phyloP scores from a whole-genome alignment of 305 asterid genomes.

The Solanum aculeatissimum region DNA sequence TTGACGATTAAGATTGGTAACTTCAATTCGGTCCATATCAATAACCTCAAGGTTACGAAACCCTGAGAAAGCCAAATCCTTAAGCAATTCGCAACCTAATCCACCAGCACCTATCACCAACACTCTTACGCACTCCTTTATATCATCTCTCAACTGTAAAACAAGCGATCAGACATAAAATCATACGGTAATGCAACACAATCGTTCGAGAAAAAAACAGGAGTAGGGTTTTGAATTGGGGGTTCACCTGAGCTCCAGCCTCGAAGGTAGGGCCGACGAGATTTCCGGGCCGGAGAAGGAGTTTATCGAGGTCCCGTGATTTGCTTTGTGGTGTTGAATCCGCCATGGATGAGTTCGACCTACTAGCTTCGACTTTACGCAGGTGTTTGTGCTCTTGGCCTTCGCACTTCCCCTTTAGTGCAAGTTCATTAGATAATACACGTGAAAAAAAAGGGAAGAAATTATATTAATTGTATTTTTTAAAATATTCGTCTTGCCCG shows the following conservation, averaged over 20 bases:
- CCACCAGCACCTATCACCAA: slow-evolving; percentile 99
- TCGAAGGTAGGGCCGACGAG: slow-evolving; percentile 64
- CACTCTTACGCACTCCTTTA: slow-evolving; percentile 62
- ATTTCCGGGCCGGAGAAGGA: slow-evolving; percentile 79
- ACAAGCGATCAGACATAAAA: not conserved
- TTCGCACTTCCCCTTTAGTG: not conserved
- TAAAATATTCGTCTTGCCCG: not conserved
- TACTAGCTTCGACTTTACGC: slow-evolving; percentile 34
- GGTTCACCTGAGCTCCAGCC: slow-evolving; percentile 58
- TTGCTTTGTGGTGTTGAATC: slow-evolving; percentile 52
- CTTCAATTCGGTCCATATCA: slow-evolving; percentile 96
- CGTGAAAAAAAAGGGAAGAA: not conserved
- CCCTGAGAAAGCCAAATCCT: slow-evolving; percentile 92
- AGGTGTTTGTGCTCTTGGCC: not conserved
- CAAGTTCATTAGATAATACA: not conserved
- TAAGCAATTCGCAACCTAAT: slow-evolving; percentile 92
- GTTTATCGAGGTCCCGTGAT: slow-evolving; percentile 96
- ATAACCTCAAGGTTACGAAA: slow-evolving; percentile 81
- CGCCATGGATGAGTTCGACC: slow-evolving; percentile 30
- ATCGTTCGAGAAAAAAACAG: not conserved
- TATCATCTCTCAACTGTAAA: slow-evolving; percentile 69
- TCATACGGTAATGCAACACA: slow-evolving; percentile 8
- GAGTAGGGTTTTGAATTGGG: not conserved
- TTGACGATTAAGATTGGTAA: slow-evolving; percentile 91
- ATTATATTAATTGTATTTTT: not conserved